Evolutionary conservation across 768 basidiomycete species (phyloP).

Genomic region (Amylocystis lapponica): DNA sequence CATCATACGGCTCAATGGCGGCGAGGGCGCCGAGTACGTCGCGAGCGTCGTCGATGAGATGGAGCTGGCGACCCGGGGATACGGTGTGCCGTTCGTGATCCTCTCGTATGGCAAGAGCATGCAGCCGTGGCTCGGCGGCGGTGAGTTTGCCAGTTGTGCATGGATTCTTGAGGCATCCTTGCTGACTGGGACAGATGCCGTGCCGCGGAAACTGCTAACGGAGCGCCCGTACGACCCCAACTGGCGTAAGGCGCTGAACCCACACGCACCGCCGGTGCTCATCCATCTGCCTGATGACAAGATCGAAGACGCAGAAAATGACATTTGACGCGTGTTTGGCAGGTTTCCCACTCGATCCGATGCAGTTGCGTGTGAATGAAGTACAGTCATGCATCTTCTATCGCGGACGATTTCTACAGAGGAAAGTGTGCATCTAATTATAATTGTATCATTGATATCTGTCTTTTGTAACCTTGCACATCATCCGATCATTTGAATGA

Average conservation of each 20-base stretch:
- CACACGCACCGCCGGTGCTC: conserved; percentile 5
- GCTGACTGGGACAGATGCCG: conserved; percentile 5
- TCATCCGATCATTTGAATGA: too few relatives aligned
- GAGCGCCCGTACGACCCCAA: conserved; percentile 11
- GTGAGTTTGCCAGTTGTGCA: conserved; percentile 3
- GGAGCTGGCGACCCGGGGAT: neutral
- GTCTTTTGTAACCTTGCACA: too few relatives aligned
- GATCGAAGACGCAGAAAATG: conserved; percentile 15
- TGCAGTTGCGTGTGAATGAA: too few relatives aligned
- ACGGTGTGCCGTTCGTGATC: conserved; percentile 7
- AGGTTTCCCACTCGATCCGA: too few relatives aligned
- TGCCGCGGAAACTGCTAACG: conserved; percentile 1
- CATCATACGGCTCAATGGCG: conserved; percentile 10
- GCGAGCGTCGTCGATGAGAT: conserved; percentile 7
- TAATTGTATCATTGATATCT: too few relatives aligned
- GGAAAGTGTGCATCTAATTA: too few relatives aligned
- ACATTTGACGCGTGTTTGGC: too few relatives aligned
- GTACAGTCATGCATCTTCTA: too few relatives aligned
- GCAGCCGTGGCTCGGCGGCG: conserved; percentile 10
- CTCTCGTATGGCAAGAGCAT: conserved; percentile 9
- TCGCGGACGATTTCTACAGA: too few relatives aligned
- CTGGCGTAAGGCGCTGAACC: conserved; percentile 18
- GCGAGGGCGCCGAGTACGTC: conserved; percentile 19
- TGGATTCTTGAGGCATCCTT: neutral
- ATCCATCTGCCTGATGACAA: conserved; percentile 6